Percentiles rank a stretch among this genome's conserved stretches.
Evolutionary conservation across 2,329 filamentous ascomycete genomes (phyloP).

Genomic region (Stachybotrys echinatus): DNA sequence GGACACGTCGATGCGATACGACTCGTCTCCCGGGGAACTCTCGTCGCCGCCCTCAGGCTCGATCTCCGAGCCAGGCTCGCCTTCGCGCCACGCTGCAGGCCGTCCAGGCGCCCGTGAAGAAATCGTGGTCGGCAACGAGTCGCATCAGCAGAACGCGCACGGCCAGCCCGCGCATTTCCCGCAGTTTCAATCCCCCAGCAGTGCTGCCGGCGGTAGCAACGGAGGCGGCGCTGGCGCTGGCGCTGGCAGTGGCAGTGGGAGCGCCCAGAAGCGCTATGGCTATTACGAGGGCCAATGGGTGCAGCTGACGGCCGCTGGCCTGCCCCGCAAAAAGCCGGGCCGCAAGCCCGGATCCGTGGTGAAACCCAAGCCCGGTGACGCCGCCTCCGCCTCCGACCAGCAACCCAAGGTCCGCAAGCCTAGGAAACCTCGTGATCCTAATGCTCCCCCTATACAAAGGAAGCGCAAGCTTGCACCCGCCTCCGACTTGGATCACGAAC

Average conservation of each 20-base stretch:
- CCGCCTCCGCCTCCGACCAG: conserved; percentile 30
- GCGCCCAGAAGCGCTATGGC: conserved; percentile 24
- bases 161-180: conserved; percentile 8
- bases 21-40: conserved; percentile 42
- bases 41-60: conserved; percentile 47
- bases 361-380: conserved; percentile 36
- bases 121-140: conserved; percentile 40
- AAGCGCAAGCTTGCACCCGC: conserved; percentile 47
- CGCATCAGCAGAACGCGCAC: conserved; percentile 16
- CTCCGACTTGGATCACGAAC: conserved; percentile 30
- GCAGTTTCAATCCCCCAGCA: conserved; percentile 13
- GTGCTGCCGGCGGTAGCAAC: conserved; percentile 12
- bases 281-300: conserved; percentile 35
- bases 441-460: conserved; percentile 47
- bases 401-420: conserved; percentile 12
- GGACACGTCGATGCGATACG: conserved; percentile 34
- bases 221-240: not conserved
- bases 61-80: conserved; percentile 44
- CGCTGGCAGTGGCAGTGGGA: not conserved
- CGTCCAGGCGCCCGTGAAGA: conserved; percentile 37
- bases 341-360: conserved; percentile 56
- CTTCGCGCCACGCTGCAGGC: conserved; percentile 28
- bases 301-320: conserved; percentile 50
- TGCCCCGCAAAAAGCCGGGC: conserved; percentile 59
- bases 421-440: conserved; percentile 53